Base-by-base conservation (phyloP, 495 filamentous ascomycete species). In the Glarea lozoyensis region DNA sequence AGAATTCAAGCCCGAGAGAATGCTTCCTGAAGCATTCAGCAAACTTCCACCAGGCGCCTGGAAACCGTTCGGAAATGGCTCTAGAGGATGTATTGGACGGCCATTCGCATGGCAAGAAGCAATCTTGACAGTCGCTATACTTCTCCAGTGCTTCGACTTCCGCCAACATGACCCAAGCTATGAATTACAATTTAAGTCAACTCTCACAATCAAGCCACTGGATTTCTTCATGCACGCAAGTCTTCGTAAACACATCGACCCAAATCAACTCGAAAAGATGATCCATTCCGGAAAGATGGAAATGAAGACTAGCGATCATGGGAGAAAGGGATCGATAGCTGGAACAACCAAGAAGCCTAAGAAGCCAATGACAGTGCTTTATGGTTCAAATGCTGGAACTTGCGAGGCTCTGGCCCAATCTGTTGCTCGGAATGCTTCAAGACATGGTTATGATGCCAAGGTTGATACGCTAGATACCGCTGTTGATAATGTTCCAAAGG, bases 341-440 rank as follows among this genome's bases (percentile, higher is more conserved):
- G n/a, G n/a, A n/a, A 44, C 56, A 16, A 10, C 43, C 13, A 41
- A 40, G 13, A 43, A 42, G 17, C 4, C 33, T 10, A 51, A 62
- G 11, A 69, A 68, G 45, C 65, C 64, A 0, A 70, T 88, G 55
- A 70, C 68, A 27, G 76, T 88, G n/a, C 71, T 78, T 22, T 88
- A 79, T 48, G 84, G 84, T 12, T 81, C 76, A 11, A 87, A 88
- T 48, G 78, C 76, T 3, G 84, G 84, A 2, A 89, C 84, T 10
- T 89, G 84, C 53, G 80, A 86, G 52, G 64, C 75, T 2, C 65
- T 89, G 24, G 81, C 82, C 1, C 70, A 78, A 47, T 64, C 69
- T 36, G 55, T 87, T 11, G 79, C 79, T 4, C 66, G 67, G 40
- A 70, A 75, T 54, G 81, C 81, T 2, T 46, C 57, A 13, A 52